Evolutionary conservation across 805 yeast species (phyloP).

Genomic region (Isabelozyma rhagii): DNA sequence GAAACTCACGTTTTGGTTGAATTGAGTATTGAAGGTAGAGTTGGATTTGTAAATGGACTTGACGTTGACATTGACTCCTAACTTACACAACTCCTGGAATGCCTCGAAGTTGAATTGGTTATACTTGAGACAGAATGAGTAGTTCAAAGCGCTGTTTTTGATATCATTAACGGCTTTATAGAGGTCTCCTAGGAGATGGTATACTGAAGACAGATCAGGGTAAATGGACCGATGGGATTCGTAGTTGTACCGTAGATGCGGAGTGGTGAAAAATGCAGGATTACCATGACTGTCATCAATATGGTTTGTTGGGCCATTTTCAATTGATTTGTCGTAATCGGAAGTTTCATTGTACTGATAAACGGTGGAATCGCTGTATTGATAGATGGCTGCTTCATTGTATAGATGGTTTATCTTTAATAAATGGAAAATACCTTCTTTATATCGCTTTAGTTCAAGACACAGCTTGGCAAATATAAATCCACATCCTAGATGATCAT

Average conservation of each 20-base stretch:
- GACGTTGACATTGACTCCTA: constrained; percentile 69
- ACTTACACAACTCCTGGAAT: constrained; percentile 65
- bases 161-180: constrained; percentile 56
- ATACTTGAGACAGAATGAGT: constrained; percentile 62
- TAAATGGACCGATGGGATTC: constrained; percentile 33
- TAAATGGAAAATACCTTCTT: constrained; percentile 58
- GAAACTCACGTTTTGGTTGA: background rate
- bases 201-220: constrained; percentile 73
- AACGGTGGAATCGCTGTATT: background rate
- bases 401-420: constrained; percentile 26
- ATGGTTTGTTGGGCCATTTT: background rate
- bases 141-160: constrained; percentile 63
- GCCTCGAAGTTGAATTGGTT: constrained; percentile 90
- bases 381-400: constrained; percentile 15
- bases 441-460: constrained; percentile 47
- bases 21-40: constrained; percentile 1
- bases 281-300: background rate
- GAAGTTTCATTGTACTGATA: background rate
- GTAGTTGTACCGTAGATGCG: constrained; percentile 26
- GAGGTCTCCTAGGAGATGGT: constrained; percentile 67
- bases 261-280: constrained; percentile 12
- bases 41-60: constrained; percentile 46
- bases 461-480: constrained; percentile 73
- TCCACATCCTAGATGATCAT: constrained; percentile 68
- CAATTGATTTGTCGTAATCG: background rate